These are phyloP conservation scores for Sinapis alba DNA, from an alignment of 441 rosid genomes.

Conservation along the genomic window DNA sequence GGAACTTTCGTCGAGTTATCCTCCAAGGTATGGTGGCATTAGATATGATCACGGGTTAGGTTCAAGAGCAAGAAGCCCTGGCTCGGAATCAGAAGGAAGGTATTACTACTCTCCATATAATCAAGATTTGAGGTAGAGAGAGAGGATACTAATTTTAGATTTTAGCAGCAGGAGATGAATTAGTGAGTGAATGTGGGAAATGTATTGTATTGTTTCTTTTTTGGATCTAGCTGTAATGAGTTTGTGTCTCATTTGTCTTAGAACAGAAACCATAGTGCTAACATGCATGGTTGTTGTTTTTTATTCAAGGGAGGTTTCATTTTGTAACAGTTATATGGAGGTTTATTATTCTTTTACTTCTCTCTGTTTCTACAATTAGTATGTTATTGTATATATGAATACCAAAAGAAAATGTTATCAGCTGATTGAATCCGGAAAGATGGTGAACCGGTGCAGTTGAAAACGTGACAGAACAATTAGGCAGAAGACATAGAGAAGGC, in stretches of 20 bases:
- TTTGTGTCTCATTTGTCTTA: background rate
- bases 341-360: background rate
- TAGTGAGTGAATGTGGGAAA: constrained; percentile 8
- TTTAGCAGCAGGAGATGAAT: constrained; percentile 46
- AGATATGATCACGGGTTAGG: constrained; percentile 40
- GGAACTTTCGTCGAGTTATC: constrained; percentile 56
- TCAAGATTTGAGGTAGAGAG: constrained; percentile 1
- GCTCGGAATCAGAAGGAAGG: constrained; percentile 30
- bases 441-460: background rate
- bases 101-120: constrained; percentile 9
- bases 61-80: constrained; percentile 39
- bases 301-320: background rate
- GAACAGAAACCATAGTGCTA: background rate
- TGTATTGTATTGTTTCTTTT: background rate
- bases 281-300: background rate
- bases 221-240: background rate
- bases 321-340: constrained; percentile 1
- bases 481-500: background rate
- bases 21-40: constrained; percentile 59
- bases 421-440: background rate
- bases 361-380: background rate
- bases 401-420: background rate
- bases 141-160: constrained; percentile 9
- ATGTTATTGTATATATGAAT: too few species aligned
- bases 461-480: background rate